Evolutionary conservation across 208 protist species (phyloP), one percentile per base, ranked within the genome.

Genomic region (Tritrichomonas foetus): DNA sequence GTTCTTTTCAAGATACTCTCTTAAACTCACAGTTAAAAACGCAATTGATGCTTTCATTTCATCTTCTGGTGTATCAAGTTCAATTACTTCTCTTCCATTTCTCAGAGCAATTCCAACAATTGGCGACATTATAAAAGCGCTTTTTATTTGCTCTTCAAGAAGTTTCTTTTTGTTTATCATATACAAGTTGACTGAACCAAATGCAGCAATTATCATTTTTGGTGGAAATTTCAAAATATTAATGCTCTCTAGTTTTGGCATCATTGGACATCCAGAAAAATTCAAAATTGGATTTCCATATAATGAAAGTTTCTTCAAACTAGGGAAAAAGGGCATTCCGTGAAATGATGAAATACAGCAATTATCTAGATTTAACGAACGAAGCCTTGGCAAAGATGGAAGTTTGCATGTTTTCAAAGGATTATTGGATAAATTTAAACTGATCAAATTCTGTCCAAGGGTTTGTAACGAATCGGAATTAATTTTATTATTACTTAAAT

Each of bases 391-490:
- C 3, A 89, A 33, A 33, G 53, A 14, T 57, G 78, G 78, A 9
- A 89, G 50, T 47, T 50, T 5, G 30, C 78, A 89, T 57, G 78
- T 57, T 55, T n/a, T n/a, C 33, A 89, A 47, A 53, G 78, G 78
- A 57, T 89, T 89, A 20, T 53, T 57, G 33, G 78, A 61, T 89
- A 89, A 89, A 53, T 44, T 53, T n/a, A 89, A 47, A 36, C 47
- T 57, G 33, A 47, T 89, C 0, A 89, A 20, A 27, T 53, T 89
- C 3, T 89, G 33, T 39, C n/a, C n/a, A 39, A 89, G 30, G 25
- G 33, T 22, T 89, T 89, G 33, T 33, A 89, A 14, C 3, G 78
- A 57, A 61, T 89, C 47, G 11, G 8, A 47, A 11, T 0, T n/a
- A 33, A 89, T 20, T 57, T 89, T 13, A 89, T 89, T 89, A 57